A percentile compares a stretch with the other conserved stretches of the same genome.
Conservation (phyloP, 2,329 filamentous ascomycete genomes). For the Verticillium tricorpus region DNA sequence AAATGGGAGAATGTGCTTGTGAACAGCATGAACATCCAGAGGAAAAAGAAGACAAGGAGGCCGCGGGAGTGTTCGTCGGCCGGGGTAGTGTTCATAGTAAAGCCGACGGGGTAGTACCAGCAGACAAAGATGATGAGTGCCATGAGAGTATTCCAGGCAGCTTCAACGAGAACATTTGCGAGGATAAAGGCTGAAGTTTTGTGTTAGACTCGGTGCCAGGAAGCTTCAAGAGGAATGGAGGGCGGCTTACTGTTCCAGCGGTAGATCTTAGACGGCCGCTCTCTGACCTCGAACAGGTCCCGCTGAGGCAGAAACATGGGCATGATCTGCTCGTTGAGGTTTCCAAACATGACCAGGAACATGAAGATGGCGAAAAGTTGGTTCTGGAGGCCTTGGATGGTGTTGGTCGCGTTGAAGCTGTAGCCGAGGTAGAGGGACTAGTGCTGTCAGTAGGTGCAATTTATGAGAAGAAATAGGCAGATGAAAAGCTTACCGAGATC, state of each 20-base stretch:
- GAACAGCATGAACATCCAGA: conserved; percentile 62
- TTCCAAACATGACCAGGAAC: conserved; percentile 61
- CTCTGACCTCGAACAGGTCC: conserved; percentile 61
- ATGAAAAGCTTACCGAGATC: conserved; percentile 14
- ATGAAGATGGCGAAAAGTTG: conserved; percentile 66
- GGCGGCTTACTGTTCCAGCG: conserved; percentile 6
- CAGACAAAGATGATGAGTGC: conserved; percentile 58
- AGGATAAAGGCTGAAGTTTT: conserved; percentile 40
- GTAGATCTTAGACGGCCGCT: conserved; percentile 62
- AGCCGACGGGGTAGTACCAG: conserved; percentile 67
- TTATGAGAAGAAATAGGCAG: neutral
- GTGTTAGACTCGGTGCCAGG: no score
- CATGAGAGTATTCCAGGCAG: conserved; percentile 65
- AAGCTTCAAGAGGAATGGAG: neutral
- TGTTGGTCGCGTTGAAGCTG: conserved; percentile 52
- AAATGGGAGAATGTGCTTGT: conserved; percentile 63
- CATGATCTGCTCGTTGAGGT: conserved; percentile 59
- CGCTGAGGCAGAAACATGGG: conserved; percentile 65
- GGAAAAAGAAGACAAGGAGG: conserved; percentile 62
- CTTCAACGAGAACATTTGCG: conserved; percentile 62
- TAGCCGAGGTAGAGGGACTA: conserved; percentile 59
- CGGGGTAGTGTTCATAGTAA: conserved; percentile 49
- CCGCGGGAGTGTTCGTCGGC: conserved; percentile 43
- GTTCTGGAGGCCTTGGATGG: conserved; percentile 61
- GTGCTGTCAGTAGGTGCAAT: neutral